A percentile compares a stretch with the other conserved stretches of the same genome.
Conservation (phyloP, 2,329 filamentous ascomycete genomes). For the Colletotrichum cereale region DNA sequence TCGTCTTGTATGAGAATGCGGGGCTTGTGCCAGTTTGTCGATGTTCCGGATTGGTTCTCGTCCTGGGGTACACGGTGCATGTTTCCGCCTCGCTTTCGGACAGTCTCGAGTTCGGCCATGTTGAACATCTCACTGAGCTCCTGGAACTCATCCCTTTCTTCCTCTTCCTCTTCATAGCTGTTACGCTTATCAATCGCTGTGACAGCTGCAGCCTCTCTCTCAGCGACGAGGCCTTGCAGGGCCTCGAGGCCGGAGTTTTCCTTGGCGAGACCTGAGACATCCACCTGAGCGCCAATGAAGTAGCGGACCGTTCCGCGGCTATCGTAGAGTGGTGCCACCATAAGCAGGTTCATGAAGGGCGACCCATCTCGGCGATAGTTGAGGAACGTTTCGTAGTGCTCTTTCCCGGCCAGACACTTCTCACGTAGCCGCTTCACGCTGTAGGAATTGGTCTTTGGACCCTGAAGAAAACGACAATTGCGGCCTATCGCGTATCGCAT, state of each 20-base stretch:
- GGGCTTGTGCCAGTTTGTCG: constrained; percentile 53
- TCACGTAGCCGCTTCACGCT: constrained; percentile 73
- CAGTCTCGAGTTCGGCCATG: constrained; percentile 72
- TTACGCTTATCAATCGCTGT: constrained; percentile 47
- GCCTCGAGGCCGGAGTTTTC: constrained; percentile 75
- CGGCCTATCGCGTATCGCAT: constrained; percentile 79
- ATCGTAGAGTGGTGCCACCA: constrained; percentile 79
- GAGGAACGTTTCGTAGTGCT: constrained; percentile 79
- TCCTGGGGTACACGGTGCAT: constrained; percentile 67
- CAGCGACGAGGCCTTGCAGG: constrained; percentile 61
- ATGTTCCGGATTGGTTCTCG: constrained; percentile 52
- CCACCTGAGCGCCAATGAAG: constrained; percentile 78
- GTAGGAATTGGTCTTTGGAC: constrained; percentile 75
- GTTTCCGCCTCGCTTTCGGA: constrained; percentile 72
- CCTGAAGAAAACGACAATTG: constrained; percentile 84
- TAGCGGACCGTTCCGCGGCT: constrained; percentile 76
- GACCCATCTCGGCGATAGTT: constrained; percentile 85
- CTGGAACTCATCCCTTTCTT: constrained; percentile 68
- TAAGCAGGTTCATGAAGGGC: constrained; percentile 82
- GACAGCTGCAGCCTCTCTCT: constrained; percentile 43
- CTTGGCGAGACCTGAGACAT: constrained; percentile 76
- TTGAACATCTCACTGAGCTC: constrained; percentile 79
- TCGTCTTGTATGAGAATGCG: constrained; percentile 57
- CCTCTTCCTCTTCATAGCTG: constrained; percentile 32
- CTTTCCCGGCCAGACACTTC: constrained; percentile 71